Percentiles rank a stretch among this genome's conserved stretches.
Evolutionary conservation across 306 rosid species (phyloP).

Genomic region (Rosa lucieae): DNA sequence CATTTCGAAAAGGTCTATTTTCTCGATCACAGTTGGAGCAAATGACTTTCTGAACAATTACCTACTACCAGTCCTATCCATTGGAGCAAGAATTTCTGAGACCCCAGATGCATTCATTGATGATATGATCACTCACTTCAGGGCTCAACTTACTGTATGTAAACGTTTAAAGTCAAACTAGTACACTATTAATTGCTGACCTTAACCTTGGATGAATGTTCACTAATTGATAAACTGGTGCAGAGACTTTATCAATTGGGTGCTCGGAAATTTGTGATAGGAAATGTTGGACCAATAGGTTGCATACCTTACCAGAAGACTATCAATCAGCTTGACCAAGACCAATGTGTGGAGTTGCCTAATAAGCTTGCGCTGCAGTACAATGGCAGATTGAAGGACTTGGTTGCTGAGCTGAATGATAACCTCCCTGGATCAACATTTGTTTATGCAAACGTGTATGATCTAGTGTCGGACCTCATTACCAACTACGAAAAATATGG

Average conservation of each 20-base stretch:
- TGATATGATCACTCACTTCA: conserved; percentile 72
- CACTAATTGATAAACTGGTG: background rate
- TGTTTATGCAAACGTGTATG: conserved; percentile 78
- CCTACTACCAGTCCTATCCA: conserved; percentile 80
- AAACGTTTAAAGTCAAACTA: background rate
- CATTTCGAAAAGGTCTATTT: conserved; percentile 60
- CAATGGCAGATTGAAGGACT: conserved; percentile 72
- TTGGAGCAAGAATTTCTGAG: conserved; percentile 80
- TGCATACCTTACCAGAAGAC: conserved; percentile 94
- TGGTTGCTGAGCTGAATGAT: conserved; percentile 60
- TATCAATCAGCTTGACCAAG: conserved; percentile 63
- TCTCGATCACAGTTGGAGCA: conserved; percentile 75
- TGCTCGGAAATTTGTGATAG: conserved; percentile 80
- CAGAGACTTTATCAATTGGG: conserved; percentile 85
- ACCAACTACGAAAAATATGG: conserved; percentile 63
- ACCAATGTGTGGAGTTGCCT: conserved; percentile 83
- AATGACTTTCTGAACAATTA: conserved; percentile 91
- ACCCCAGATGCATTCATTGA: conserved; percentile 71
- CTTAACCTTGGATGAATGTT: background rate
- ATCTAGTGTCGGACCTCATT: conserved; percentile 65
- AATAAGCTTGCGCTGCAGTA: conserved; percentile 74
- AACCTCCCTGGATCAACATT: conserved; percentile 77
- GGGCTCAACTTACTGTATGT: conserved; percentile 64
- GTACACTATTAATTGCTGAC: background rate
- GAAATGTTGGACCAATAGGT: conserved; percentile 89